Conservation (phyloP, 805 yeast genomes). For the Candida sithepensis region DNA sequence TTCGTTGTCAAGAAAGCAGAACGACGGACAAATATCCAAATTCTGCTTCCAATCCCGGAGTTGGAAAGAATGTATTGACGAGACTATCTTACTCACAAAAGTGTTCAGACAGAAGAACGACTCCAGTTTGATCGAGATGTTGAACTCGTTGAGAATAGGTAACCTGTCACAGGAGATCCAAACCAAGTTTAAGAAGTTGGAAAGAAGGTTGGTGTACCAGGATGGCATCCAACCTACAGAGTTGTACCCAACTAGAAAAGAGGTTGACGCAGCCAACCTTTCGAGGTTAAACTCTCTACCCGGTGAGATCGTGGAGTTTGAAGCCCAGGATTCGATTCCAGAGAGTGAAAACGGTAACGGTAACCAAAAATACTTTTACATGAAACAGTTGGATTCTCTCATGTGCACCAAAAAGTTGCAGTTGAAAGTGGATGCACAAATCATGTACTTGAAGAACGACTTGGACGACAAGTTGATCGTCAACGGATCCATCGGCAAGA, state of each 20-base stretch:
- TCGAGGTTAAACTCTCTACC: slow-evolving; percentile 45
- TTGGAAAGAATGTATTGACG: slow-evolving; percentile 64
- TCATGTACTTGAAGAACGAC: slow-evolving; percentile 82
- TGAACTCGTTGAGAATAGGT: slow-evolving; percentile 80
- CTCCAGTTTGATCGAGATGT: slow-evolving; percentile 65
- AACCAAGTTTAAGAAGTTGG: slow-evolving; percentile 45
- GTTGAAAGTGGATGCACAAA: slow-evolving; percentile 86
- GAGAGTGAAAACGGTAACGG: background rate
- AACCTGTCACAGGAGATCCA: slow-evolving; percentile 48
- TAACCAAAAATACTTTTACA: slow-evolving; percentile 6
- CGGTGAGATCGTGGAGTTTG: slow-evolving; percentile 43
- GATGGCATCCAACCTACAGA: slow-evolving; percentile 90
- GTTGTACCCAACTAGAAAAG: slow-evolving; percentile 78
- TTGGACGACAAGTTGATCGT: slow-evolving; percentile 65
- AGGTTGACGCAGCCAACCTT: slow-evolving; percentile 75
- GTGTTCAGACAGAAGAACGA: slow-evolving; percentile 92
- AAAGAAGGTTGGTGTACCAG: slow-evolving; percentile 52
- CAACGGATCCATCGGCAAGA: slow-evolving; percentile 86
- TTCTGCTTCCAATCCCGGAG: slow-evolving; percentile 74
- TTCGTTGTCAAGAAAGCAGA: slow-evolving; percentile 25
- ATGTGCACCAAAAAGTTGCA: slow-evolving; percentile 67
- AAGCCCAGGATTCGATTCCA: slow-evolving; percentile 39
- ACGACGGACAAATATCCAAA: slow-evolving; percentile 32
- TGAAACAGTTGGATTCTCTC: slow-evolving; percentile 35
- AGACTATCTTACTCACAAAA: slow-evolving; percentile 66